Evolutionary conservation across 2,329 filamentous ascomycete species (phyloP).

Genomic region (Nannizzia gypsea): DNA sequence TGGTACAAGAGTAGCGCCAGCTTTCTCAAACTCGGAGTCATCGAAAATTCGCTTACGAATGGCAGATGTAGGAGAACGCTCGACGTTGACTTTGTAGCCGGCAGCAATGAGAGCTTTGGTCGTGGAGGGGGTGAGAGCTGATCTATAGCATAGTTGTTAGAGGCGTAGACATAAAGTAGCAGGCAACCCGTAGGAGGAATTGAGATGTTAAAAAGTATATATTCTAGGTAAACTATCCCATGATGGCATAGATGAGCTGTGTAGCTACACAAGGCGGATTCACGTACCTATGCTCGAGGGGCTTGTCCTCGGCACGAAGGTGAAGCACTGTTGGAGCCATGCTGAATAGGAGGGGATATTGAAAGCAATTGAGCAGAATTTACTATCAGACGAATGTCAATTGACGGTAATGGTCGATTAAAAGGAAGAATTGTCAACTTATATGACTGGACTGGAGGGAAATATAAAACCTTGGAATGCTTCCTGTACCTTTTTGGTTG

Average conservation of each 20-base stretch:
- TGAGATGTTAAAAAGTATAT: neutral
- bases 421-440: neutral
- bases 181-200: neutral
- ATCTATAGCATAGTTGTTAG: slow-evolving; percentile 8
- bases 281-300: slow-evolving; percentile 15
- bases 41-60: slow-evolving; percentile 26
- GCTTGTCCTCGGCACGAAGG: slow-evolving; percentile 18
- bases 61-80: slow-evolving; percentile 21
- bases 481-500: neutral
- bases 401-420: neutral
- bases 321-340: slow-evolving; percentile 12
- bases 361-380: neutral
- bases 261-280: neutral
- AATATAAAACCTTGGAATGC: neutral
- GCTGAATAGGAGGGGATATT: neutral
- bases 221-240: neutral
- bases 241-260: neutral
- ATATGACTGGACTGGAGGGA: too few relatives aligned
- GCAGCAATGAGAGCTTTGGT: slow-evolving; percentile 32
- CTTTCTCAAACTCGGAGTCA: slow-evolving; percentile 30
- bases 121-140: slow-evolving; percentile 22
- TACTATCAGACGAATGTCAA: neutral
- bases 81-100: slow-evolving; percentile 31
- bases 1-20: slow-evolving; percentile 29
- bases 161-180: neutral